phyloP scores from a whole-genome alignment of 2,329 filamentous ascomycete genomes.

The Samsoniella hepiali region DNA sequence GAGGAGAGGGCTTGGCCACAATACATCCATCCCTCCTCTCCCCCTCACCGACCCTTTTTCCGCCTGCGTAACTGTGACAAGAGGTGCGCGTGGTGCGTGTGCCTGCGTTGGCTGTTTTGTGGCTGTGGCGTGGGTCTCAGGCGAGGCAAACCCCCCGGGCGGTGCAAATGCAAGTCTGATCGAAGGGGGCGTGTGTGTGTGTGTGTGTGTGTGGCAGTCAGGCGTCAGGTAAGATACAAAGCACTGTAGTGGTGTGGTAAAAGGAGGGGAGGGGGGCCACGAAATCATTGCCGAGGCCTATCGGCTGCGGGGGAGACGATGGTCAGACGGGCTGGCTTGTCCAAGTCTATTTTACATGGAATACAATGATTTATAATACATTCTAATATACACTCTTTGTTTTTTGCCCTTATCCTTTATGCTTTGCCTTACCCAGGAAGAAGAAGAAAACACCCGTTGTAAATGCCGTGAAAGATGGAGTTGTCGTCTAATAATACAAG shows the following conservation, averaged over 20 bases:
- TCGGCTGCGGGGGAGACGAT: background rate
- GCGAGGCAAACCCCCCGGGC: too few relatives aligned
- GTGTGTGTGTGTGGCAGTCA: background rate
- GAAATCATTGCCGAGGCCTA: background rate
- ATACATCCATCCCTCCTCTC: too few relatives aligned
- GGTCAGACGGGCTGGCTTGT: background rate
- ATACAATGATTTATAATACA: background rate
- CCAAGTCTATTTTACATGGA: background rate
- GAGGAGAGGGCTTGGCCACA: too few relatives aligned
- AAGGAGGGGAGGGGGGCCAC: background rate
- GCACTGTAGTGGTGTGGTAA: background rate
- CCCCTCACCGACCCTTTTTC: background rate
- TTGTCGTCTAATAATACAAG: too few relatives aligned
- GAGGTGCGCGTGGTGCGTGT: background rate
- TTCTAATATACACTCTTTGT: background rate
- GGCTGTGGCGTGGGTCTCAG: too few relatives aligned
- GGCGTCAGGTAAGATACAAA: background rate
- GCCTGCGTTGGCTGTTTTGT: too few relatives aligned
- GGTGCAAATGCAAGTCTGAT: background rate
- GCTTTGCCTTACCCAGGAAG: too few relatives aligned
- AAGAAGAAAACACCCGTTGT: background rate
- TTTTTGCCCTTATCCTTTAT: background rate
- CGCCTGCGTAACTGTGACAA: background rate
- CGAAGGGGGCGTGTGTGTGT: background rate
- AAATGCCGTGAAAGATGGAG: background rate